A percentile compares a stretch with the other conserved stretches of the same genome.
phyloP scores from a whole-genome alignment of 805 yeast species.

The Clavispora fructus region DNA sequence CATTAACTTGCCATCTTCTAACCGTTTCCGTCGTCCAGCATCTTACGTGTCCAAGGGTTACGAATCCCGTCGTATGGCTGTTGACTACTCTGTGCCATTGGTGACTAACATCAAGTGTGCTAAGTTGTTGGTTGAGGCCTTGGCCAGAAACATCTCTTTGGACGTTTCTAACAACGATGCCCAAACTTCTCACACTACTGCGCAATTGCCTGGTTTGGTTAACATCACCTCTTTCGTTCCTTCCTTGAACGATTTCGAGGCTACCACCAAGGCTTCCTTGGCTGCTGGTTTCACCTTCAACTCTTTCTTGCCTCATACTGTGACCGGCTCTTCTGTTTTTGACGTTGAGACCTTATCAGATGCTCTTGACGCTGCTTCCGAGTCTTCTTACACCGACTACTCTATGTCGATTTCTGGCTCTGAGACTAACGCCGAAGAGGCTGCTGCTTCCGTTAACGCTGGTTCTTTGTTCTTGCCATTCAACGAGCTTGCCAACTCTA shows the following conservation, averaged over 20 bases:
- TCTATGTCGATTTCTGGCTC: conserved; percentile 81
- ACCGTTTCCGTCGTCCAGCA: conserved; percentile 98
- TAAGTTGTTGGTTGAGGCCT: conserved; percentile 90
- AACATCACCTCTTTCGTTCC: conserved; percentile 80
- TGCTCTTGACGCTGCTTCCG: conserved; percentile 53
- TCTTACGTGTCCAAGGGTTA: conserved; percentile 96
- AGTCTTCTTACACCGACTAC: conserved; percentile 73
- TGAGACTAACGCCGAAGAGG: conserved; percentile 56
- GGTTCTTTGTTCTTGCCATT: conserved; percentile 81
- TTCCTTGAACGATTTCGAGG: conserved; percentile 60
- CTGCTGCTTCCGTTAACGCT: conserved; percentile 59
- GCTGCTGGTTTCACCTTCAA: conserved; percentile 86
- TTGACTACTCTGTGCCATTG: conserved; percentile 94
- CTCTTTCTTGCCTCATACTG: conserved; percentile 69
- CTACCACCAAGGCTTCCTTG: conserved; percentile 63
- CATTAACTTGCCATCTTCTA: conserved; percentile 93
- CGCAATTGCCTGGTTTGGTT: conserved; percentile 80
- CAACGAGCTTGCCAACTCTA: conserved; percentile 60
- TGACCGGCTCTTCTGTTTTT: conserved; percentile 56
- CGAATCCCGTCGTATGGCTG: conserved; percentile 99
- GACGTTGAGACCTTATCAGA: conserved; percentile 62
- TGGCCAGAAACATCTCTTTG: conserved; percentile 62
- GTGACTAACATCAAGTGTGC: conserved; percentile 98
- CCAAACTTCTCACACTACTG: conserved; percentile 83
- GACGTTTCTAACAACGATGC: conserved; percentile 76